phyloP scores from a whole-genome alignment of 805 yeast species.

The Isabelozyma heimii region DNA sequence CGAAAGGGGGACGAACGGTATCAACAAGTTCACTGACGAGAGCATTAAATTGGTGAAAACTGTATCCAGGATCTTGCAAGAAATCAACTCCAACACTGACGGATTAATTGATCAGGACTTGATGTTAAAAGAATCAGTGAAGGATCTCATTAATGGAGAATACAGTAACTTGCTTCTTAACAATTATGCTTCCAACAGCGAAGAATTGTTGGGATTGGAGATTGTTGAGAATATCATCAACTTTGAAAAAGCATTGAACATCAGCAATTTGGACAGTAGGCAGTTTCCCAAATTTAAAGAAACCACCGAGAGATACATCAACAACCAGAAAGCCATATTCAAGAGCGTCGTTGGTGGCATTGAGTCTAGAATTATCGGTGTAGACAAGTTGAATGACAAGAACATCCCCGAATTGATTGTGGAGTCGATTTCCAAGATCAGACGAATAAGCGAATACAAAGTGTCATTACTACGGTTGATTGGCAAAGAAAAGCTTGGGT shows the following conservation, averaged over 20 bases:
- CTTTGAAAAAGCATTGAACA: conserved; percentile 17
- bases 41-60: conserved; percentile 47
- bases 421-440: conserved; percentile 66
- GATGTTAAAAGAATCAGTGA: conserved; percentile 35
- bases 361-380: conserved; percentile 46
- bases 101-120: conserved; percentile 30
- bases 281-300: conserved; percentile 8
- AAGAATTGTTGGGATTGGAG: conserved; percentile 32
- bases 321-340: conserved; percentile 40
- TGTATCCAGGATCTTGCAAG: conserved; percentile 47
- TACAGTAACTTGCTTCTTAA: conserved; percentile 9
- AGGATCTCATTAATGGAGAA: conserved; percentile 11
- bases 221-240: conserved; percentile 43
- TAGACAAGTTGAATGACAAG: conserved; percentile 54
- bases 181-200: conserved; percentile 12
- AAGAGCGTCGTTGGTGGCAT: conserved; percentile 55
- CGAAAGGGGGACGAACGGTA: conserved; percentile 61
- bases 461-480: conserved; percentile 52
- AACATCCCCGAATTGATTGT: conserved; percentile 71
- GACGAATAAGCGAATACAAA: conserved; percentile 62
- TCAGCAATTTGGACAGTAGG: conserved; percentile 7
- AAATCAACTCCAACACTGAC: conserved; percentile 22
- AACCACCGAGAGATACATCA: conserved; percentile 14
- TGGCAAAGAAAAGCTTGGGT: conserved; percentile 51
- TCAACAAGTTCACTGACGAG: conserved; percentile 52